Evolutionary conservation across 768 basidiomycete species (phyloP).

Genomic region (Tylopilus vinaceipallidus): DNA sequence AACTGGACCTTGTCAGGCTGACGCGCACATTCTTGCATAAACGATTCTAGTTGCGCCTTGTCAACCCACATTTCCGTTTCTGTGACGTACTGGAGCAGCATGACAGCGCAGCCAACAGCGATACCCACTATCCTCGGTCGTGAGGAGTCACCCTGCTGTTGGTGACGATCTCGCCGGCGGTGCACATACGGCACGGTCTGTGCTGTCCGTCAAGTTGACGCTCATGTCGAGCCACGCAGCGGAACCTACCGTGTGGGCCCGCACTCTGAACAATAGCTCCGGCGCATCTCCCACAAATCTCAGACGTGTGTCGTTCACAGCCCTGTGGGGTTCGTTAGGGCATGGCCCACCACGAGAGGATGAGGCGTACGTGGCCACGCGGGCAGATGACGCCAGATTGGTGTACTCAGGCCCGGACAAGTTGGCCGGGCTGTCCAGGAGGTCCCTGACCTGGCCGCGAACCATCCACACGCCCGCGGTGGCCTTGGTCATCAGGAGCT

Average conservation of each 20-base stretch:
- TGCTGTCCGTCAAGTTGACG: neutral
- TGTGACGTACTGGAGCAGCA: neutral
- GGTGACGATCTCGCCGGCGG: neutral
- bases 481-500: conserved; percentile 31
- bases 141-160: neutral
- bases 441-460: conserved; percentile 31
- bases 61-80: neutral
- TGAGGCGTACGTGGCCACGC: conserved; percentile 13
- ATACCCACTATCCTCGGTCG: neutral
- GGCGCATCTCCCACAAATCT: neutral
- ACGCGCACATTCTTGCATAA: neutral
- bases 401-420: conserved; percentile 43
- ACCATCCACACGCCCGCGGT: conserved; percentile 25
- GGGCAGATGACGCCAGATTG: conserved; percentile 34
- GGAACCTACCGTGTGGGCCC: neutral
- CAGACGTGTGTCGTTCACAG: neutral
- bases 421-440: conserved; percentile 42
- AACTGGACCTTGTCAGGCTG: neutral
- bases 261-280: conserved; percentile 1
- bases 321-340: neutral
- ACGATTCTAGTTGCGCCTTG: neutral
- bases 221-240: no score
- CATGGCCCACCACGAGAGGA: neutral
- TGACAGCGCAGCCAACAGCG: neutral
- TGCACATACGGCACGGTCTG: neutral